These are phyloP conservation scores for Fennellomyces sp. DNA, from an alignment of 371 early-diverging fungal genomes.

Conservation along the genomic window DNA sequence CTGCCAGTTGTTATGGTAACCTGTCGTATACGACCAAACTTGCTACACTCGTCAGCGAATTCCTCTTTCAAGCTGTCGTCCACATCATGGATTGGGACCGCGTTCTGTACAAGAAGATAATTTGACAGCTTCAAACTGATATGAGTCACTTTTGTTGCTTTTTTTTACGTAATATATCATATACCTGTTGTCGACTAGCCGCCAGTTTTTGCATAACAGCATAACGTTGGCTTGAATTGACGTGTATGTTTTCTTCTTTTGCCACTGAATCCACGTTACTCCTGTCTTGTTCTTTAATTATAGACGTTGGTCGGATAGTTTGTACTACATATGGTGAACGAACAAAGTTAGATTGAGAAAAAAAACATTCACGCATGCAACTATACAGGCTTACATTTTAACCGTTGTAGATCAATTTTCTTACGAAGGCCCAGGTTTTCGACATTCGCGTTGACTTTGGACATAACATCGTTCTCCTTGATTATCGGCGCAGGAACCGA, in stretches of 20 bases:
- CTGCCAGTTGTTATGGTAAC: slow-evolving; percentile 52
- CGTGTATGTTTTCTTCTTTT: slow-evolving; percentile 69
- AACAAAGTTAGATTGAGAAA: too few relatives aligned
- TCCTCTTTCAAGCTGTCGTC: slow-evolving; percentile 73
- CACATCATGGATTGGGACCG: slow-evolving; percentile 59
- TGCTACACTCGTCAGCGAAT: slow-evolving; percentile 70
- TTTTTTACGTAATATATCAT: too few relatives aligned
- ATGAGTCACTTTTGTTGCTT: not conserved
- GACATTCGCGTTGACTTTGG: slow-evolving; percentile 18
- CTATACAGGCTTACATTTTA: too few relatives aligned
- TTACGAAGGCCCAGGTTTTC: slow-evolving; percentile 12
- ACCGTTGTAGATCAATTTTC: slow-evolving; percentile 9
- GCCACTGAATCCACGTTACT: slow-evolving; percentile 44
- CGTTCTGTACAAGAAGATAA: slow-evolving; percentile 63
- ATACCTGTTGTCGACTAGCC: slow-evolving; percentile 40
- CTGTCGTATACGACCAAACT: slow-evolving; percentile 61
- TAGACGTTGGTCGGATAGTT: too few relatives aligned
- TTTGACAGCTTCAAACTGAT: slow-evolving; percentile 28
- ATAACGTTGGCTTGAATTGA: slow-evolving; percentile 63
- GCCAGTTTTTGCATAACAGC: slow-evolving; percentile 77
- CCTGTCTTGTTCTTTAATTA: not conserved
- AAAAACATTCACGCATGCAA: too few relatives aligned
- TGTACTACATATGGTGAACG: too few relatives aligned
- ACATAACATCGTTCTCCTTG: slow-evolving; percentile 12
- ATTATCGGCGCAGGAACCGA: slow-evolving; percentile 29